A percentile compares a stretch with the other conserved stretches of the same genome.
These are phyloP conservation scores for Plasmodium reichenowi DNA, from an alignment of 169 alveolate genomes.

Conservation along the genomic window DNA sequence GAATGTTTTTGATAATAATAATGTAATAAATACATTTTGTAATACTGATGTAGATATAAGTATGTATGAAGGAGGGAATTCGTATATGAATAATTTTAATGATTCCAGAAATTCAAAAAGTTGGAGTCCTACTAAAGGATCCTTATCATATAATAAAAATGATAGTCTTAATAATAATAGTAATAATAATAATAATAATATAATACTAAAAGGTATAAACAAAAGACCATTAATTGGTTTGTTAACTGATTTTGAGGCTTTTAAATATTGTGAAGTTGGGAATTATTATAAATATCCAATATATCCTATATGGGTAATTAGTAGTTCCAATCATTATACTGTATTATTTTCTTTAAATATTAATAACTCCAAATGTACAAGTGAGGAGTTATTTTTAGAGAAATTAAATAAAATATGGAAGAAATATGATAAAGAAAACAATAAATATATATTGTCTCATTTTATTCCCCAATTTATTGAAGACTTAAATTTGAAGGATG, in stretches of 20 bases:
- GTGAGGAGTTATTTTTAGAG: constrained; percentile 51
- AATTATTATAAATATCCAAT: constrained; percentile 86
- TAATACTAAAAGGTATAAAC: constrained; percentile 84
- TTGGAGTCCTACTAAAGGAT: neutral
- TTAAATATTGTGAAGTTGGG: constrained; percentile 87
- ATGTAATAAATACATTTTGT: constrained; percentile 74
- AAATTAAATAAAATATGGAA: constrained; percentile 76
- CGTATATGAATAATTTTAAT: constrained; percentile 16
- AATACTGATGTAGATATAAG: constrained; percentile 31
- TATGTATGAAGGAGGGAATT: constrained; percentile 14
- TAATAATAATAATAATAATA: constrained; percentile 27
- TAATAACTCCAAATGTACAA: constrained; percentile 66
- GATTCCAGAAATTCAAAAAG: neutral
- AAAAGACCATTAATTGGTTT: constrained; percentile 83
- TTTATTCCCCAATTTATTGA: constrained; percentile 77
- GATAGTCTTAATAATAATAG: constrained; percentile 2
- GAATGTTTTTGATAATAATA: constrained; percentile 86
- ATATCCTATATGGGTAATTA: constrained; percentile 87
- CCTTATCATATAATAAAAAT: neutral
- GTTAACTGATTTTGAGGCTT: constrained; percentile 88
- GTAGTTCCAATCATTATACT: constrained; percentile 86
- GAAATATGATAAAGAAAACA: constrained; percentile 80
- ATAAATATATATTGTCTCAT: constrained; percentile 78
- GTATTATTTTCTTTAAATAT: constrained; percentile 79
- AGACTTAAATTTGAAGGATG: constrained; percentile 75